These are phyloP conservation scores for Borealophlyctis nickersoniae DNA, from an alignment of 192 early-diverging fungal genomes.

Conservation along the genomic window DNA sequence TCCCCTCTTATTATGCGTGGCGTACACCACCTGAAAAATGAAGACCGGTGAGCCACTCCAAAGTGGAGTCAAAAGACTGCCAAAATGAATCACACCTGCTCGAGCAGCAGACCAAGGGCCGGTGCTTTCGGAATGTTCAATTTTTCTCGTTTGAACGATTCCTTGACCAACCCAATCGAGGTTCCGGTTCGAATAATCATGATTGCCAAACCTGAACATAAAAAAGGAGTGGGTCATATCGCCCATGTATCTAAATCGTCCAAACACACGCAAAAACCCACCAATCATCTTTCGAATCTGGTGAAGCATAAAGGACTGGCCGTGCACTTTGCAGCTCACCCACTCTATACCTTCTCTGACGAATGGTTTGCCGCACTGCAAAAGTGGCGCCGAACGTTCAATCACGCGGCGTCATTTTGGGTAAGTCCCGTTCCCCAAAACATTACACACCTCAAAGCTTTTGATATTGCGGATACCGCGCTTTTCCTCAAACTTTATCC, in stretches of 20 bases:
- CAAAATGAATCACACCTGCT: conserved; percentile 55
- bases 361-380: conserved; percentile 45
- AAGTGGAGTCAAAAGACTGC: too few species aligned
- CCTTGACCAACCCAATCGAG: conserved; percentile 63
- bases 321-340: conserved; percentile 88
- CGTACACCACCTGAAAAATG: conserved; percentile 1
- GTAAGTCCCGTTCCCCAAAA: conserved; percentile 9
- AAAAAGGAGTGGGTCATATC: not conserved
- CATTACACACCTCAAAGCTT: conserved; percentile 60
- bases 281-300: conserved; percentile 99
- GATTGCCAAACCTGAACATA: conserved; percentile 54
- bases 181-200: conserved; percentile 75
- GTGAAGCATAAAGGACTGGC: conserved; percentile 98
- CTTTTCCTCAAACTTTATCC: conserved; percentile 69
- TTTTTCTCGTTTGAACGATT: conserved; percentile 59
- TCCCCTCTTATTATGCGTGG: not conserved
- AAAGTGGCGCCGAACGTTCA: not conserved
- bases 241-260: not conserved
- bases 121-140: conserved; percentile 98
- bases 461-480: conserved; percentile 81
- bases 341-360: conserved; percentile 67
- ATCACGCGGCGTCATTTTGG: not conserved
- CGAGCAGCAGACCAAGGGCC: conserved; percentile 82
- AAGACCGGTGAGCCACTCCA: too few species aligned
- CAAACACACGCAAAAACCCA: conserved; percentile 31